phyloP scores from a whole-genome alignment of 2,329 filamentous ascomycete species.

The Fusarium oxysporum region DNA sequence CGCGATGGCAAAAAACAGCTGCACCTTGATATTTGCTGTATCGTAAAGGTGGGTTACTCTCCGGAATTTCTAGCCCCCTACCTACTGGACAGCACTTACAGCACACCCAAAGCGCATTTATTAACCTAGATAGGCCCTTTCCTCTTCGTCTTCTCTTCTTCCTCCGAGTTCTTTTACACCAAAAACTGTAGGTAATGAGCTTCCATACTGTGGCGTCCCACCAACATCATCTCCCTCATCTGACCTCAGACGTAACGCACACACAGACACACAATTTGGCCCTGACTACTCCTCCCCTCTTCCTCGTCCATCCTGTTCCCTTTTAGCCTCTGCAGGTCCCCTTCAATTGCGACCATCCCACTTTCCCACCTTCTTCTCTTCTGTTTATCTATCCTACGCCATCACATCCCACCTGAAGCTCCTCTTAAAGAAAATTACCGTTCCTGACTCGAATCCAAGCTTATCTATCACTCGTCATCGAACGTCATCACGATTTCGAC shows the following conservation, averaged over 20 bases:
- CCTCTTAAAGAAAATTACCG: conserved; percentile 1
- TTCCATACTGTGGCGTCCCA: conserved; percentile 42
- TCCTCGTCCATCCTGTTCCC: conserved; percentile 20
- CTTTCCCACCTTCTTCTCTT: conserved; percentile 21
- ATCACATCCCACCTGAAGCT: conserved; percentile 18
- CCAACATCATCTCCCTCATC: conserved; percentile 23
- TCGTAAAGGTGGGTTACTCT: conserved; percentile 30
- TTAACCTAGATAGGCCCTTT: conserved; percentile 20
- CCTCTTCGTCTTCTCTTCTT: neutral
- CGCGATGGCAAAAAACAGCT: conserved; percentile 34
- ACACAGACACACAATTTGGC: conserved; percentile 8
- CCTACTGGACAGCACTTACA: neutral
- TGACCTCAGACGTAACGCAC: conserved; percentile 11
- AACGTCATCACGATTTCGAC: conserved; percentile 22
- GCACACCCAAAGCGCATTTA: neutral
- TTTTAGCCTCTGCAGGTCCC: conserved; percentile 42
- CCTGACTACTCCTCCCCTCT: conserved; percentile 14
- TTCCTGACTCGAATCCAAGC: conserved; percentile 15
- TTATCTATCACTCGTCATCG: conserved; percentile 20
- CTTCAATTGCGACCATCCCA: conserved; percentile 33
- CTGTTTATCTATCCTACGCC: conserved; percentile 10
- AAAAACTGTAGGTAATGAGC: conserved; percentile 14
- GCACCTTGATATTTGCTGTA: conserved; percentile 5
- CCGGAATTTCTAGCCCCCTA: conserved; percentile 15
- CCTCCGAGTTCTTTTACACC: conserved; percentile 12